Conservation (phyloP, 345 rosid genomes). For the Moringa oleifera region DNA sequence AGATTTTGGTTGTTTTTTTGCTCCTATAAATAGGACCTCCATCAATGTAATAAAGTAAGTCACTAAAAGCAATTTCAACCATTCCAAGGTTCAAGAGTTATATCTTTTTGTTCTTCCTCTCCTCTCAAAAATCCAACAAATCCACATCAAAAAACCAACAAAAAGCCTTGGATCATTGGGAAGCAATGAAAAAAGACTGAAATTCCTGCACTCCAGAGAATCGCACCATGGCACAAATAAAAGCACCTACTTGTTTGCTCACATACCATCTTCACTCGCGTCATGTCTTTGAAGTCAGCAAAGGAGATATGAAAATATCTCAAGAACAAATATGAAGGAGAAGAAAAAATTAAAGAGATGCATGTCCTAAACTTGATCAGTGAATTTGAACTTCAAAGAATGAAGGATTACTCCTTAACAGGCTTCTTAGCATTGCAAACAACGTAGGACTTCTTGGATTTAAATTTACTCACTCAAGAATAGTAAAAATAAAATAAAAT, state of each 20-base stretch:
- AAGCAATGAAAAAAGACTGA: constrained; percentile 6
- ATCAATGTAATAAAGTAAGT: no score
- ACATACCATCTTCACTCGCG: background rate
- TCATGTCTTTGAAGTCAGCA: constrained; percentile 5
- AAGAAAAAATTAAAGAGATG: constrained; percentile 8
- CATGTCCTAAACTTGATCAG: constrained; percentile 8
- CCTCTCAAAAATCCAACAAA: no score
- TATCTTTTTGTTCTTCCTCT: no score
- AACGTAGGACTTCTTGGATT: background rate
- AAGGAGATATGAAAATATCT: constrained; percentile 15
- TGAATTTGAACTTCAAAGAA: constrained; percentile 11
- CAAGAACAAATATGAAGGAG: constrained; percentile 6
- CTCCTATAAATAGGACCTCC: no score
- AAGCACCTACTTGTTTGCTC: background rate
- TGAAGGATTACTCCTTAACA: constrained; percentile 10
- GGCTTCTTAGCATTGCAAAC: background rate
- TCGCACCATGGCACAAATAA: constrained; percentile 10
- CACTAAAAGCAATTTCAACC: no score
- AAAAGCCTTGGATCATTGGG: constrained; percentile 7
- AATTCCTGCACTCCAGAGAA: constrained; percentile 2
- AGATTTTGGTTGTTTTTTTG: no score
- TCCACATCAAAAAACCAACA: no score
- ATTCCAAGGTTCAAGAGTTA: no score
- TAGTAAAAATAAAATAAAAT: constrained; percentile 14
- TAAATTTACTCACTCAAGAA: background rate